These are phyloP conservation scores for Colletotrichum lindemuthianum DNA, from an alignment of 2,329 filamentous ascomycete species.

Conservation along the genomic window DNA sequence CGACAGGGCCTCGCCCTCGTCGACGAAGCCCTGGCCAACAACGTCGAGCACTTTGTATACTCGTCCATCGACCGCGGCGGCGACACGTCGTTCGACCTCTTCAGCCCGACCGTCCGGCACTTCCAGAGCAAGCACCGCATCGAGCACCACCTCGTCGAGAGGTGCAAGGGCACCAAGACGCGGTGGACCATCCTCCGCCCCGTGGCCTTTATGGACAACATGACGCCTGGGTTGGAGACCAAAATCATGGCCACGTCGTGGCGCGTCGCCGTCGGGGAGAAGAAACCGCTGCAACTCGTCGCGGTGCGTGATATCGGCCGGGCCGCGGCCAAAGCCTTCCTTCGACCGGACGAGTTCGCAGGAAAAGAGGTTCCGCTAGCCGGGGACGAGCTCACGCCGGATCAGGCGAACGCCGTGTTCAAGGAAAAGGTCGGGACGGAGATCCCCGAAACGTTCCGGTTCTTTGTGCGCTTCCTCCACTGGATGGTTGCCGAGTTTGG, in stretches of 20 bases:
- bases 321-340: conserved; percentile 56
- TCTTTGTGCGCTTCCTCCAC: neutral
- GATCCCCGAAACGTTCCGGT: conserved; percentile 5
- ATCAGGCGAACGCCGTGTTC: conserved; percentile 28
- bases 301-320: conserved; percentile 55
- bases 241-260: conserved; percentile 49
- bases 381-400: conserved; percentile 55
- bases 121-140: conserved; percentile 71
- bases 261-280: conserved; percentile 42
- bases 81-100: conserved; percentile 55
- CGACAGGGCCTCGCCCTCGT: conserved; percentile 67
- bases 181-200: conserved; percentile 71
- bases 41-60: conserved; percentile 71
- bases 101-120: conserved; percentile 68
- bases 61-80: conserved; percentile 69
- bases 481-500: conserved; percentile 11
- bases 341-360: conserved; percentile 45
- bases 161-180: conserved; percentile 54
- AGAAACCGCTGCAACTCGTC: conserved; percentile 53
- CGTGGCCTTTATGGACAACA: conserved; percentile 70
- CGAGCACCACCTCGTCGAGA: conserved; percentile 68
- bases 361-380: conserved; percentile 50
- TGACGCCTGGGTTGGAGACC: conserved; percentile 44
- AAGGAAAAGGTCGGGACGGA: neutral
- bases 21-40: conserved; percentile 63